A percentile compares a stretch with the other conserved stretches of the same genome.
phyloP scores from a whole-genome alignment of 2,329 filamentous ascomycete genomes.

The Phymatotrichopsis omnivora region DNA sequence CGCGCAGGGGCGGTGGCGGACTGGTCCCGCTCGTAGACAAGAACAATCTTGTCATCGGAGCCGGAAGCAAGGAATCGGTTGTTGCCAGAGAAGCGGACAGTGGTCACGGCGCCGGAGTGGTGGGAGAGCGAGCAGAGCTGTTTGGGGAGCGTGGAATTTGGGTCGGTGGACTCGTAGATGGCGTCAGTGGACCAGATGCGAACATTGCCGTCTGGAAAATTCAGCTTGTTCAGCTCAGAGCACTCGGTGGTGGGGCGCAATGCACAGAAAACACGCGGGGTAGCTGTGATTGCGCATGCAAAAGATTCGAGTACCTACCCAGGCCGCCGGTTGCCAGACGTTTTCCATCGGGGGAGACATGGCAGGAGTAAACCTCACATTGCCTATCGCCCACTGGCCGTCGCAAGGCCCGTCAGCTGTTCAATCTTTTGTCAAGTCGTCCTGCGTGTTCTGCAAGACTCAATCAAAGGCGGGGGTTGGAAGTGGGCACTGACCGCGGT shows the following conservation, averaged over 20 bases:
- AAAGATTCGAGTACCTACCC: constrained; percentile 45
- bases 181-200: constrained; percentile 96
- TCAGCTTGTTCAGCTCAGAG: constrained; percentile 11
- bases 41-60: constrained; percentile 97
- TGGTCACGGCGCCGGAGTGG: constrained; percentile 57
- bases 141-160: constrained; percentile 64
- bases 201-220: constrained; percentile 70
- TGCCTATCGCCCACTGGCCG: constrained; percentile 80
- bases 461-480: constrained; percentile 13
- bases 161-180: constrained; percentile 65
- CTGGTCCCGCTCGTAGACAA: constrained; percentile 60
- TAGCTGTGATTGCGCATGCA: not conserved
- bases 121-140: constrained; percentile 98
- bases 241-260: not conserved
- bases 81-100: constrained; percentile 91
- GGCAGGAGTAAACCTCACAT: constrained; percentile 96
- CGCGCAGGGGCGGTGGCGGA: constrained; percentile 68
- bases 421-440: not conserved
- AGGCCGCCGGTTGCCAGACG: constrained; percentile 89
- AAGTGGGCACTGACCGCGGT: constrained; percentile 57
- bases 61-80: constrained; percentile 92
- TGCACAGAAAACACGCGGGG: constrained; percentile 1
- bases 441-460: not conserved
- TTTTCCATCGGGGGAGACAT: constrained; percentile 88
- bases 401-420: constrained; percentile 8